Conservation (phyloP, 2,329 filamentous ascomycete species). For the Penicillium sp. region DNA sequence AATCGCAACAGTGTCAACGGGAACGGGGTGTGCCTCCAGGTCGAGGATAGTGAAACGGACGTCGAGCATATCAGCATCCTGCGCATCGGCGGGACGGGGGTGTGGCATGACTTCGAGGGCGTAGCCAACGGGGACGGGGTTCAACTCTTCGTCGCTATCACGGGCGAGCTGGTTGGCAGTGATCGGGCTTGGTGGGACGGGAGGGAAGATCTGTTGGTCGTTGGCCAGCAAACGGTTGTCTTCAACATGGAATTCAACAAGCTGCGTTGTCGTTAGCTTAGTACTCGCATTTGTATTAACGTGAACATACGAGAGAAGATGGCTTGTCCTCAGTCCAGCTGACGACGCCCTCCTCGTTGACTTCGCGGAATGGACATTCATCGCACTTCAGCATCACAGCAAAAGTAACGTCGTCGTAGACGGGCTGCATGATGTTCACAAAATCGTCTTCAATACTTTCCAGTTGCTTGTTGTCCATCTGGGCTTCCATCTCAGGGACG, state of each 20-base stretch:
- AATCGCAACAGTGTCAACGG: slow-evolving; percentile 45
- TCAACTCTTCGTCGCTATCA: slow-evolving; percentile 37
- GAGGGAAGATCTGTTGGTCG: slow-evolving; percentile 41
- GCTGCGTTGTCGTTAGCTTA: slow-evolving; percentile 20
- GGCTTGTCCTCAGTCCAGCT: slow-evolving; percentile 37
- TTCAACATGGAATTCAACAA: slow-evolving; percentile 38
- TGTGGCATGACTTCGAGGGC: slow-evolving; percentile 42
- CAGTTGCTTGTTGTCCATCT: slow-evolving; percentile 15
- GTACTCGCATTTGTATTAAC: neutral
- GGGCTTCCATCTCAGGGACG: slow-evolving; percentile 34
- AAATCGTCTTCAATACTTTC: slow-evolving; percentile 24
- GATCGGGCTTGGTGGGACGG: slow-evolving; percentile 31
- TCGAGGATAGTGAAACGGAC: slow-evolving; percentile 49
- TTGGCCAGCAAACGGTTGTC: slow-evolving; percentile 38
- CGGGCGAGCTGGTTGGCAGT: slow-evolving; percentile 34
- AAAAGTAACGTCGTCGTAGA: slow-evolving; percentile 27
- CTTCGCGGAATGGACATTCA: slow-evolving; percentile 41
- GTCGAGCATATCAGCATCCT: slow-evolving; percentile 34
- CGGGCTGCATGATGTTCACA: slow-evolving; percentile 21
- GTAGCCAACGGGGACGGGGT: slow-evolving; percentile 43
- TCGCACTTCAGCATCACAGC: slow-evolving; percentile 35
- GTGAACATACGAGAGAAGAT: slow-evolving; percentile 36
- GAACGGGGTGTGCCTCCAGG: slow-evolving; percentile 43
- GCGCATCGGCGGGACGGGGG: slow-evolving; percentile 29
- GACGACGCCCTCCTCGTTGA: slow-evolving; percentile 28